Evolutionary conservation across 768 basidiomycete species (phyloP).

Genomic region (Pisolithus orientalis): DNA sequence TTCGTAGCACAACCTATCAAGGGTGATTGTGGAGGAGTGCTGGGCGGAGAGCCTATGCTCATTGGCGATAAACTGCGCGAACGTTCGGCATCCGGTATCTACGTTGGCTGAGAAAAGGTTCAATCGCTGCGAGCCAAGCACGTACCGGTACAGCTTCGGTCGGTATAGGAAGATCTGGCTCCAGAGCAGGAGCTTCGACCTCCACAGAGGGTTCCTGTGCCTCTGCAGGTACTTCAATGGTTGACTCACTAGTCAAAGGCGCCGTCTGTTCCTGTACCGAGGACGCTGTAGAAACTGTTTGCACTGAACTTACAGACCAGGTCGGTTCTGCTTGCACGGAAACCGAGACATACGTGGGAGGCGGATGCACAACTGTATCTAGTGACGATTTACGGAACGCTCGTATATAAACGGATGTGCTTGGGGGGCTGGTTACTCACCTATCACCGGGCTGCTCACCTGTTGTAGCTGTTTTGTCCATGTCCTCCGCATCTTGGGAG

Average conservation of each 20-base stretch:
- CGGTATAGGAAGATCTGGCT: conserved; percentile 1
- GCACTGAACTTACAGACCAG: conserved; percentile 33
- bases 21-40: conserved; percentile 29
- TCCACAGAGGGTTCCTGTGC: conserved; percentile 7
- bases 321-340: conserved; percentile 40
- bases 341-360: conserved; percentile 31
- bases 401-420: conserved; percentile 14
- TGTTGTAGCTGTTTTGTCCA: conserved; percentile 50
- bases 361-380: conserved; percentile 20
- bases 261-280: conserved; percentile 9
- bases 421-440: conserved; percentile 28
- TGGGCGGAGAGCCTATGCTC: conserved; percentile 49
- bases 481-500: conserved; percentile 60
- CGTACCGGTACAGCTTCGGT: conserved; percentile 18
- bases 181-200: conserved; percentile 2
- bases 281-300: conserved; percentile 23
- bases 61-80: conserved; percentile 54
- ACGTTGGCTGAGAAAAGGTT: conserved; percentile 20
- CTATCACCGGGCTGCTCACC: conserved; percentile 26
- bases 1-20: conserved; percentile 1
- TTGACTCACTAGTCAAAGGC: conserved; percentile 2
- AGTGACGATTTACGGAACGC: conserved; percentile 22
- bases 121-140: conserved; percentile 2
- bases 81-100: conserved; percentile 24
- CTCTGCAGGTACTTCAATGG: conserved; percentile 7